Conservation (phyloP, 345 rosid species). For the Passiflora organensis region DNA sequence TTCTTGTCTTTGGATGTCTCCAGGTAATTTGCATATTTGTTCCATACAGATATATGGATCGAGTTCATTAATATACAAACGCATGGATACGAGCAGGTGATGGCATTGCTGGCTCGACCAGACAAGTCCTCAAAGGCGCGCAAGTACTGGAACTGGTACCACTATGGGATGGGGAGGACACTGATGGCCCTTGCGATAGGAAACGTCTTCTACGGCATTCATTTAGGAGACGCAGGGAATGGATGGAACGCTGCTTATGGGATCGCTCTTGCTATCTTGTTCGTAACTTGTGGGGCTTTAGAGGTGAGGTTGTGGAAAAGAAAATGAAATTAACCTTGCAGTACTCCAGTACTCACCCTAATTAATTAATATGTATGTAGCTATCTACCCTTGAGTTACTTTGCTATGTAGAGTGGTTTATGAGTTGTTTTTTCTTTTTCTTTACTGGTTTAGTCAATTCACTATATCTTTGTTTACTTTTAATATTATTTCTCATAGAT, state of each 20-base stretch:
- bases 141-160: conserved; percentile 83
- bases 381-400: too few species aligned
- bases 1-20: conserved; percentile 74
- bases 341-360: too few species aligned
- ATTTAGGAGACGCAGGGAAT: conserved; percentile 46
- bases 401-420: too few species aligned
- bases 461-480: too few species aligned
- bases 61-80: neutral
- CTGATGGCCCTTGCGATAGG: conserved; percentile 49
- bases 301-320: conserved; percentile 43
- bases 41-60: neutral
- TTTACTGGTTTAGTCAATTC: too few species aligned
- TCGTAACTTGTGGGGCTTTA: conserved; percentile 29
- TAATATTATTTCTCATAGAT: too few species aligned
- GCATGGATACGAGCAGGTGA: conserved; percentile 25
- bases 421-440: too few species aligned
- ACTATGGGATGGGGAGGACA: conserved; percentile 52
- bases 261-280: conserved; percentile 35
- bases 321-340: conserved; percentile 22
- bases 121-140: conserved; percentile 47
- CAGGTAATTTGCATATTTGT: conserved; percentile 35
- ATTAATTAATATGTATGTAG: too few species aligned
- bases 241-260: conserved; percentile 71
- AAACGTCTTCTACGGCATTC: conserved; percentile 81
- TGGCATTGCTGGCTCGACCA: conserved; percentile 67